phyloP scores from a whole-genome alignment of 768 basidiomycete genomes.

The Mycena indigotica region DNA sequence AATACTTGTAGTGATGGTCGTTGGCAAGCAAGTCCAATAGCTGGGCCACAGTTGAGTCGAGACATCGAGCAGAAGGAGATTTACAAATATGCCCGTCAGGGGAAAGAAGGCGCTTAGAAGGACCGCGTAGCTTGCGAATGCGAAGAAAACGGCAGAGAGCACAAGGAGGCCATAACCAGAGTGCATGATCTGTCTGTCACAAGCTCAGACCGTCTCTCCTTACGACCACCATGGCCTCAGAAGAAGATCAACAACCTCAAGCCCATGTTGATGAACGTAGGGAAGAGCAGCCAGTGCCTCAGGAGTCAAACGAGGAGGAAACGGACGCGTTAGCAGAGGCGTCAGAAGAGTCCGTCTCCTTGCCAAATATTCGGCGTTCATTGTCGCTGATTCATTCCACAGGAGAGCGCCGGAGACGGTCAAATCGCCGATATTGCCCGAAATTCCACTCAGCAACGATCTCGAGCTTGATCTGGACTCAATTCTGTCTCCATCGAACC shows the following conservation, averaged over 20 bases:
- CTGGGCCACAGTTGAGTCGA: conserved; percentile 39
- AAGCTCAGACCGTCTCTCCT: conserved; percentile 11
- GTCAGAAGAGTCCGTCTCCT: not conserved
- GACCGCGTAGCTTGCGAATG: conserved; percentile 60
- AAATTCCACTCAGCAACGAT: conserved; percentile 52
- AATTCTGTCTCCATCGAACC: conserved; percentile 39
- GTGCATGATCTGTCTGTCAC: not conserved
- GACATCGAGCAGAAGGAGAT: conserved; percentile 22
- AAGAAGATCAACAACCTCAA: conserved; percentile 21
- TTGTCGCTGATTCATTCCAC: not conserved
- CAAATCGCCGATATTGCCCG: conserved; percentile 41
- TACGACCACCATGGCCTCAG: conserved; percentile 6
- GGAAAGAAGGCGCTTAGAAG: conserved; percentile 69
- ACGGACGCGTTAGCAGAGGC: not conserved
- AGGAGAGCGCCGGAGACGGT: not conserved
- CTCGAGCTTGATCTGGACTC: conserved; percentile 46
- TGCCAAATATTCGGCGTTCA: not conserved
- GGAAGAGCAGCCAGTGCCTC: not conserved
- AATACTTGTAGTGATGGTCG: conserved; percentile 92
- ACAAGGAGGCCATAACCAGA: not conserved
- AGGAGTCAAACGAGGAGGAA: not conserved
- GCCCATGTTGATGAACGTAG: not conserved
- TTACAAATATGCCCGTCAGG: conserved; percentile 50
- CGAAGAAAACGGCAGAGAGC: conserved; percentile 50
- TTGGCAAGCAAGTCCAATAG: conserved; percentile 60